A percentile compares a stretch with the other conserved stretches of the same genome.
Evolutionary conservation across 2,329 filamentous ascomycete genomes (phyloP).

Genomic region (Claviceps africana): DNA sequence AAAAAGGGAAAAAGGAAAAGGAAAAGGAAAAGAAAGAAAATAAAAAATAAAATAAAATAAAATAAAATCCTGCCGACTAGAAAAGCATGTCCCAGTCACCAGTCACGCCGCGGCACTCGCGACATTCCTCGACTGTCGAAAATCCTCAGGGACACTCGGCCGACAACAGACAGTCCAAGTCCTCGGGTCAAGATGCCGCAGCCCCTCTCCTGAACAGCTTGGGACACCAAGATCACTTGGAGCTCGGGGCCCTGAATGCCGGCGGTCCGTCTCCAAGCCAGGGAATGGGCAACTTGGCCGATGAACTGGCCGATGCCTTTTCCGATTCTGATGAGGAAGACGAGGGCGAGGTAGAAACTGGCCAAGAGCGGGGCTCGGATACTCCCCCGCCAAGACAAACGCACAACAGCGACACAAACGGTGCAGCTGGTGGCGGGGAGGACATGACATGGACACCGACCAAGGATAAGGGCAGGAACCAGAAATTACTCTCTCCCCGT

Average conservation of each 20-base stretch:
- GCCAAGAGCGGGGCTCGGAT: conserved; percentile 8
- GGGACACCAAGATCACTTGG: conserved; percentile 33
- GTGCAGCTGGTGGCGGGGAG: conserved; percentile 1
- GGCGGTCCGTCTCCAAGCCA: conserved; percentile 31
- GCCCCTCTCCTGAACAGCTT: conserved; percentile 35
- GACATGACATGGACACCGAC: conserved; percentile 11
- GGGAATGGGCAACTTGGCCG: conserved; percentile 63
- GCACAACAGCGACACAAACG: background rate
- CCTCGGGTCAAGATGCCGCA: conserved; percentile 34
- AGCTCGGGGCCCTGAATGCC: conserved; percentile 30
- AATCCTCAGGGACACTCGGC: conserved; percentile 31
- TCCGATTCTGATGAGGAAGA: conserved; percentile 52
- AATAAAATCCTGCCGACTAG: too few relatives aligned
- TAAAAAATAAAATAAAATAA: too few relatives aligned
- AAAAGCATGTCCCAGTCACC: conserved; percentile 5
- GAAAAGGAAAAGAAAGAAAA: too few relatives aligned
- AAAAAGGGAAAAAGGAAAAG: too few relatives aligned
- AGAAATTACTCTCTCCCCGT: conserved; percentile 30
- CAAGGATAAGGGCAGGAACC: conserved; percentile 20
- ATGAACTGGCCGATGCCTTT: conserved; percentile 65
- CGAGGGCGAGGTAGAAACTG: conserved; percentile 36
- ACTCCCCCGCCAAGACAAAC: background rate
- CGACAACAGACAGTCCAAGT: conserved; percentile 35
- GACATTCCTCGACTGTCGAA: conserved; percentile 42
- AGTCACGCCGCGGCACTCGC: conserved; percentile 42